Base-by-base conservation (phyloP, 306 rosid species). In the Cercis canadensis region DNA sequence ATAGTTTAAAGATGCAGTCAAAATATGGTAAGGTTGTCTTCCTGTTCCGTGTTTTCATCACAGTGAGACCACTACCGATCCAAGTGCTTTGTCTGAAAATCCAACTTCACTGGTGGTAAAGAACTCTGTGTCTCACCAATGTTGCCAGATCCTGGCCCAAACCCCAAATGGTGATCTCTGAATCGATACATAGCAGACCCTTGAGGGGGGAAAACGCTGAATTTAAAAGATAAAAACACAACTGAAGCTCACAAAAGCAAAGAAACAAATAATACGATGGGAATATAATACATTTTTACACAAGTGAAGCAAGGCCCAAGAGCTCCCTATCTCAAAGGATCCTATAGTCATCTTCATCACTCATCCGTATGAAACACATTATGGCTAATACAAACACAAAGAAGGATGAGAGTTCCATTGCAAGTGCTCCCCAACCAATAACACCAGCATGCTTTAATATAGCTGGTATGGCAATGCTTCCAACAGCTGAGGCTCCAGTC, bases 391-490 rank as follows among this genome's bases (percentile, higher is more conserved):
- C 80, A 50, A 92, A 88, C 69, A 92, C 73, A 34, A 86, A 82
- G 78, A 86, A 86, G 58, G 98, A 92, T 0, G 96, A 84, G 46
- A 92, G 87, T 75, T 80, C 95, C 98, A 92, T 81, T 49, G 85
- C 86, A 78, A 92, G 68, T 43, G 98, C 96, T 54, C 95, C 98
- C 95, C 92, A 92, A 40, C 98, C 72, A 0, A 92, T 92, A 43
- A 87, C 88, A 41, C 96, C 96, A 7, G 92, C 89, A 65, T 89
- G 98, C 80, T 72, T 87, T 58, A 92, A 77, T 77, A 92, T 88
- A 57, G 77, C 73, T 7, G 98, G 98, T 70, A 92, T 89, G 24
- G 98, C 98, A 80, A 92, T 78, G 72, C 98, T 89, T 80, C 98
- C 98, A 11, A 89, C 17, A 14, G 87, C 60, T 36, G 98, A 83